Evolutionary conservation across 2,329 filamentous ascomycete genomes (phyloP).

Genomic region (Claviceps paspali): DNA sequence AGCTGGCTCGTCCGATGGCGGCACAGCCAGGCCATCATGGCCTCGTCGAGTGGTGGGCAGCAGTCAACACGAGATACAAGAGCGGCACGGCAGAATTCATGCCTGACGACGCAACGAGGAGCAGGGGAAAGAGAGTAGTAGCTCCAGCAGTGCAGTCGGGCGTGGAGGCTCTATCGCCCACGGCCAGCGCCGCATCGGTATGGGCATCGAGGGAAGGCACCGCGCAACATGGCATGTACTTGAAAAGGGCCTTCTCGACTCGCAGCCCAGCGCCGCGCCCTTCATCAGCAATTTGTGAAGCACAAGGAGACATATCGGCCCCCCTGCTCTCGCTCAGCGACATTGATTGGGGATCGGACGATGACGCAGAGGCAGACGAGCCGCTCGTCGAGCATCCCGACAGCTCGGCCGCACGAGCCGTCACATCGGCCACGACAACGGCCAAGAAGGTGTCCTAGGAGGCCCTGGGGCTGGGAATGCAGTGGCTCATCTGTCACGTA

Average conservation of each 20-base stretch:
- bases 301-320: background rate
- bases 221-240: background rate
- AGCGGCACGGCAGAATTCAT: too few relatives aligned
- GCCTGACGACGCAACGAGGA: background rate
- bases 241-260: background rate
- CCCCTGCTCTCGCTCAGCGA: constrained; percentile 2
- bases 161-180: background rate
- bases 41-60: too few relatives aligned
- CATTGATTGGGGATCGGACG: constrained; percentile 7
- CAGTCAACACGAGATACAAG: too few relatives aligned
- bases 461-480: constrained; percentile 11
- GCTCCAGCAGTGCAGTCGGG: background rate
- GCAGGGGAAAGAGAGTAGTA: background rate
- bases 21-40: too few relatives aligned
- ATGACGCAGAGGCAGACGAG: background rate
- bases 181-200: too few relatives aligned
- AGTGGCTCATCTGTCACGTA: constrained; percentile 14
- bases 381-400: background rate
- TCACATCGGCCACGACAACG: background rate
- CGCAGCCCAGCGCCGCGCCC: background rate
- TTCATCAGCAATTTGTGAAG: background rate
- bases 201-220: constrained; percentile 3
- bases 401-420: background rate
- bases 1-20: too few relatives aligned
- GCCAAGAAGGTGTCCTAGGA: constrained; percentile 9